These are phyloP conservation scores for Xanthoconium stramineum DNA, from an alignment of 768 basidiomycete species.

Conservation along the genomic window DNA sequence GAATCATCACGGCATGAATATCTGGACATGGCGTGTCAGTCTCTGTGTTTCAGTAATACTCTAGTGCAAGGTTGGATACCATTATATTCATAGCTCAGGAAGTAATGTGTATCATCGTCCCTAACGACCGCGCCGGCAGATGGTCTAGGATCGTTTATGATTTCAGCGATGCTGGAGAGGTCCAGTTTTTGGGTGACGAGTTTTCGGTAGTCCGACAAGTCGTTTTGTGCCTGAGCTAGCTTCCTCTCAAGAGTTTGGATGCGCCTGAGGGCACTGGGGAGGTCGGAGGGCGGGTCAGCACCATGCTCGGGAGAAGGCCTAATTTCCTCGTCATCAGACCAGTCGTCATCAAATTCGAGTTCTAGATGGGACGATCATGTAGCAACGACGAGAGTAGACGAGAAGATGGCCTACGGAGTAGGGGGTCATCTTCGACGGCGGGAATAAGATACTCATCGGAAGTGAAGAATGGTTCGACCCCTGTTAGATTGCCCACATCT, in stretches of 20 bases:
- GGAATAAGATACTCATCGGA: slow-evolving; percentile 84
- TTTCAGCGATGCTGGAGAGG: slow-evolving; percentile 41
- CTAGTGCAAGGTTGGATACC: slow-evolving; percentile 42
- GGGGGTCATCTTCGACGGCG: slow-evolving; percentile 78
- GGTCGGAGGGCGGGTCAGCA: slow-evolving; percentile 26
- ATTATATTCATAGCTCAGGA: slow-evolving; percentile 84
- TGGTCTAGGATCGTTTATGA: slow-evolving; percentile 34
- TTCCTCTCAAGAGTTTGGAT: slow-evolving; percentile 62
- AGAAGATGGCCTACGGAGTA: slow-evolving; percentile 65
- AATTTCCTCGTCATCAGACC: slow-evolving; percentile 54
- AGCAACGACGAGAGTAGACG: neutral
- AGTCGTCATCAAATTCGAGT: slow-evolving; percentile 61
- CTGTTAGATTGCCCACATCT: slow-evolving; percentile 47
- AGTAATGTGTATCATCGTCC: slow-evolving; percentile 94
- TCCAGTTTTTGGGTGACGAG: slow-evolving; percentile 56
- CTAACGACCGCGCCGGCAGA: slow-evolving; percentile 33
- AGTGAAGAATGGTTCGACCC: slow-evolving; percentile 58
- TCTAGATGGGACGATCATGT: slow-evolving; percentile 42
- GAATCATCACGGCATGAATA: slow-evolving; percentile 95
- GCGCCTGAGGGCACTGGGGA: slow-evolving; percentile 37
- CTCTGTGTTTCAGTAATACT: too few species aligned
- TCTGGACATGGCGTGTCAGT: slow-evolving; percentile 42
- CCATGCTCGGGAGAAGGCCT: neutral
- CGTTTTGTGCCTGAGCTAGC: slow-evolving; percentile 54
- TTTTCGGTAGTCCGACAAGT: slow-evolving; percentile 58